Percentiles rank a stretch among this genome's conserved stretches.
Conservation (phyloP, 495 filamentous ascomycete genomes). For the Aspergillus nanangensis region DNA sequence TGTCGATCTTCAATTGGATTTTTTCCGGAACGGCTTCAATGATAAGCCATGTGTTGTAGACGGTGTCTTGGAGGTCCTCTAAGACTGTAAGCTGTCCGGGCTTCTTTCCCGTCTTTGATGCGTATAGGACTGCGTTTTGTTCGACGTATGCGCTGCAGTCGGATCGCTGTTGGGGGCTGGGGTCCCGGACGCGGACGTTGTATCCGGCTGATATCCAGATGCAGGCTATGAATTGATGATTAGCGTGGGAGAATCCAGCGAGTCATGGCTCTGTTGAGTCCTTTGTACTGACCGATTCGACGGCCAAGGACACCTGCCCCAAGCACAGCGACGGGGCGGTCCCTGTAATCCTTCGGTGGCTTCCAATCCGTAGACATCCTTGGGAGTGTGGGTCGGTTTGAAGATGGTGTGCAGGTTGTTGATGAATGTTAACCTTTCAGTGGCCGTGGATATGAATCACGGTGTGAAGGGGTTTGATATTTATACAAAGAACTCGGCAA, state of each 20-base stretch:
- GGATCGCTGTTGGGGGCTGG: conserved; percentile 26
- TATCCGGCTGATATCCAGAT: conserved; percentile 40
- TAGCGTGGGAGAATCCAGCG: background rate
- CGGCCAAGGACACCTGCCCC: conserved; percentile 46
- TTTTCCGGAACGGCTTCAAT: conserved; percentile 55
- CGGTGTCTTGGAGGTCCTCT: conserved; percentile 30
- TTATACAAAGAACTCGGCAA: no score
- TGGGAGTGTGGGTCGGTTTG: background rate
- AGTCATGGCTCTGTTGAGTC: conserved; percentile 5
- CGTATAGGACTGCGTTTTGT: conserved; percentile 29
- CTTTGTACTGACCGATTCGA: conserved; percentile 32
- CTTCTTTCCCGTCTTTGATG: conserved; percentile 20
- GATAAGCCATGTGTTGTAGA: conserved; percentile 43
- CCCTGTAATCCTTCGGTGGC: conserved; percentile 28
- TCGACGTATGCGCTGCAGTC: conserved; percentile 34
- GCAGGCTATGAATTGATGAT: conserved; percentile 15
- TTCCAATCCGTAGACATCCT: conserved; percentile 15
- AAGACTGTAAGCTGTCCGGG: conserved; percentile 25
- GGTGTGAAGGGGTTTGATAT: no score
- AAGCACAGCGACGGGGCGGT: conserved; percentile 36
- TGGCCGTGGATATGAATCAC: no score
- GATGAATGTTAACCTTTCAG: no score
- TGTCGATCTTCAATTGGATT: conserved; percentile 43
- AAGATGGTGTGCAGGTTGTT: no score
- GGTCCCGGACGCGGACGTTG: conserved; percentile 38